Evolutionary conservation across 768 basidiomycete species (phyloP).

Genomic region (Hydnum rufescens): DNA sequence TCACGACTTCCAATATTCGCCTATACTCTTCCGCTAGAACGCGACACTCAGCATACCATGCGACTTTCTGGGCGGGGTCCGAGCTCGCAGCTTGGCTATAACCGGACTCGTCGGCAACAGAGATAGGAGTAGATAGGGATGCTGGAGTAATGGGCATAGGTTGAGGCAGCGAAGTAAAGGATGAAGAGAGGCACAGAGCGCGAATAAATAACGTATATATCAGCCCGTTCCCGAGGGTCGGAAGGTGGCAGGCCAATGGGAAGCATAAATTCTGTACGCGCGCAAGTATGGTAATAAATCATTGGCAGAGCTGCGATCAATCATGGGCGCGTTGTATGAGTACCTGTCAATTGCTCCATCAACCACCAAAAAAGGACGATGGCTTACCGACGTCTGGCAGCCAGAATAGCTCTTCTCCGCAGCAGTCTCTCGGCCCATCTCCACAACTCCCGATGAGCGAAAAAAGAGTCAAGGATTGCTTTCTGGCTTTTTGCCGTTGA

Average conservation of each 20-base stretch:
- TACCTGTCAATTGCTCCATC: background rate
- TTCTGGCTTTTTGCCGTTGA: constrained; percentile 8
- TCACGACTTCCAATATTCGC: constrained; percentile 42
- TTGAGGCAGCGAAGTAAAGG: constrained; percentile 6
- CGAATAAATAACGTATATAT: constrained; percentile 53
- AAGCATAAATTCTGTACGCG: constrained; percentile 18
- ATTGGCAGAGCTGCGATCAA: constrained; percentile 7
- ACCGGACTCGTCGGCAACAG: background rate
- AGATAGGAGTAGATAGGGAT: background rate
- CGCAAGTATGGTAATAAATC: constrained; percentile 15
- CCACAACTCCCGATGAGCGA: constrained; percentile 62
- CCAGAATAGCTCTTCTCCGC: constrained; percentile 58
- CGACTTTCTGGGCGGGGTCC: too few relatives aligned
- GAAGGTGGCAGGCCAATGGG: constrained; percentile 64
- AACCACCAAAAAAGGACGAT: background rate
- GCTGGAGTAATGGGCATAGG: background rate
- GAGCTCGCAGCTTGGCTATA: too few relatives aligned
- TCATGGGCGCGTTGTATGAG: background rate
- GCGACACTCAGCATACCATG: constrained; percentile 51
- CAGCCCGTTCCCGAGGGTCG: constrained; percentile 53
- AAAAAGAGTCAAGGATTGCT: constrained; percentile 35
- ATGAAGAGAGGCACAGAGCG: constrained; percentile 32
- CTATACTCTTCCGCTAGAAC: constrained; percentile 54
- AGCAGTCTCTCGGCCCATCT: constrained; percentile 66
- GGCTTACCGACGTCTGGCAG: constrained; percentile 18